phyloP scores from a whole-genome alignment of 2,329 filamentous ascomycete species.

The Pyrenophora tritici-repentis region DNA sequence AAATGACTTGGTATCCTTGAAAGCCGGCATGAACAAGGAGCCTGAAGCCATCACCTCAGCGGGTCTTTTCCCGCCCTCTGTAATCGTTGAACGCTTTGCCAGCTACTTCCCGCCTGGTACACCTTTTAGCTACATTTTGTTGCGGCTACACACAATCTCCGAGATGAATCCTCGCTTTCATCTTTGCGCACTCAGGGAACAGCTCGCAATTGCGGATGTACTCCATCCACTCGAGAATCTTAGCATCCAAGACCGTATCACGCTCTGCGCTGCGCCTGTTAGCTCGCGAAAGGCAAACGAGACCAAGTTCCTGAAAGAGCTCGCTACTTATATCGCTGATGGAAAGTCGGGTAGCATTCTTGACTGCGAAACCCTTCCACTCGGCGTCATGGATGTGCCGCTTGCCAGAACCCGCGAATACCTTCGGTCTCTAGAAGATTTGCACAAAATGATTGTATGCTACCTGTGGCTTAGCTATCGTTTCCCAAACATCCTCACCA shows the following conservation, averaged over 20 bases:
- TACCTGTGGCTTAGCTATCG: constrained; percentile 95
- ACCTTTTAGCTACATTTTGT: constrained; percentile 81
- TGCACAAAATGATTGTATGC: constrained; percentile 81
- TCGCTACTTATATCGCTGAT: constrained; percentile 72
- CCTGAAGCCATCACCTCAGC: constrained; percentile 71
- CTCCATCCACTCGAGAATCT: constrained; percentile 74
- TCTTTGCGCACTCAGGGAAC: constrained; percentile 68
- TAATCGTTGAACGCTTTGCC: constrained; percentile 75
- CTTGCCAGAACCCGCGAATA: constrained; percentile 58
- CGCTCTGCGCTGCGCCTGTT: constrained; percentile 74
- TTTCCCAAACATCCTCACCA: constrained; percentile 78
- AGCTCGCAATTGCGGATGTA: constrained; percentile 70
- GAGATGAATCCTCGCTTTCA: constrained; percentile 69
- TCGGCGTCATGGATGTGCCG: constrained; percentile 71
- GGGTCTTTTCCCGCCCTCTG: constrained; percentile 73
- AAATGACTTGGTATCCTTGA: constrained; percentile 68
- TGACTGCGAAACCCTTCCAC: constrained; percentile 69
- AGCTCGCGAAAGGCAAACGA: constrained; percentile 57
- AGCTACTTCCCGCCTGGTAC: constrained; percentile 80
- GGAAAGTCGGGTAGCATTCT: constrained; percentile 71
- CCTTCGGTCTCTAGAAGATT: constrained; percentile 70
- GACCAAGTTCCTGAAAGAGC: constrained; percentile 60
- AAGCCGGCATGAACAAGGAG: constrained; percentile 65
- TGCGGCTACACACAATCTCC: constrained; percentile 73
- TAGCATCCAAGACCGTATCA: constrained; percentile 73